Base-by-base conservation (phyloP, 2,329 filamentous ascomycete genomes). In the Cladosporium sphaerospermum region DNA sequence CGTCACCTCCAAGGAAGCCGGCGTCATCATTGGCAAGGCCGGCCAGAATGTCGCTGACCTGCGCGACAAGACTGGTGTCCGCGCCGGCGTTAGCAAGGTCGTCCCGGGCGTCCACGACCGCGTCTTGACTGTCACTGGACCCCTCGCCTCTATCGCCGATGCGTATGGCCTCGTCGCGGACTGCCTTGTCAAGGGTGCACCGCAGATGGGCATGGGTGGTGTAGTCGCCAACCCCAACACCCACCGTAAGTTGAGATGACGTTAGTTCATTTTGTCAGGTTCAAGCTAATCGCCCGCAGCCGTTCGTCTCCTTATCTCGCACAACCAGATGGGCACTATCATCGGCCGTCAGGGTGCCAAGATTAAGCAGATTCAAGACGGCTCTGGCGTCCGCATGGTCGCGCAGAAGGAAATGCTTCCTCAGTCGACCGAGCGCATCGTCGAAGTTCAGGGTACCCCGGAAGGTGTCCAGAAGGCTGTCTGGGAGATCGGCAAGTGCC, bases 261-360 rank as follows among this genome's bases (percentile, higher is more conserved):
- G 1, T 5, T 28, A 28, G 23, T 80, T 53, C 28, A 16, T 31
- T 42, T 19, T 16, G 23, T 53, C 47, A 9, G 43, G 28, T 16
- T 16, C 14, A 7, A 28, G 23, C 23, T 28, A 28, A 28, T 28
- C 23, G 1, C 23, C 5, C 34, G 39, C 62, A 99, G 93, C 93
- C 57, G 88, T 99, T 71, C 96, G 96, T 69, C 85, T 99, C 32
- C 85, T 99, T 69, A 97, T 99, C 72, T 99, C 93, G 33, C 92
- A 99, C 78, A 97, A 97, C 72, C 93, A 99, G 75, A 99, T 99
- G 93, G 93, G 93, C 58, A 99, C 93, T 65, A 96, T 99, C 75
- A 99, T 99, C 68, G 93, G 93, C 65, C 85, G 90, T 61, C 88
- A 95, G 71, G 93, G 93, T 55, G 80, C 96, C 62, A 99, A 97